A percentile compares a stretch with the other conserved stretches of the same genome.
These are phyloP conservation scores for Hypoxylon rickii DNA, from an alignment of 495 filamentous ascomycete genomes.

Conservation along the genomic window DNA sequence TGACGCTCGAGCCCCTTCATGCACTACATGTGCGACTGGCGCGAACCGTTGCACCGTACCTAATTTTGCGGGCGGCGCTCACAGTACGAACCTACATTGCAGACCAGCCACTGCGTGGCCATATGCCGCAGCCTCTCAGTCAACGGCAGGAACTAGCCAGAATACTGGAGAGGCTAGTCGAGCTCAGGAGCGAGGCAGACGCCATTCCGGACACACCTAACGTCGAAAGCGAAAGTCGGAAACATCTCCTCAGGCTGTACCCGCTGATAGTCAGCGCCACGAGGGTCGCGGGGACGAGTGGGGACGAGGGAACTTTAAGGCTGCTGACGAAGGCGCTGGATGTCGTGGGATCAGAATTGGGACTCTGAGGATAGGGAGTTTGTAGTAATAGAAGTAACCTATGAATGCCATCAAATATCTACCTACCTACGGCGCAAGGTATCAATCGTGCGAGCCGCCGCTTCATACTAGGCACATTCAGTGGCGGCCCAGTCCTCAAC, in stretches of 20 bases:
- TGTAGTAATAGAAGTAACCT: neutral
- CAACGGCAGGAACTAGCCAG: slow-evolving; percentile 79
- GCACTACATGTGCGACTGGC: slow-evolving; percentile 64
- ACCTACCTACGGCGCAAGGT: too few species aligned
- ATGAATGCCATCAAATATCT: too few species aligned
- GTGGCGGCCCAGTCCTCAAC: too few species aligned
- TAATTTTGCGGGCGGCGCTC: slow-evolving; percentile 80
- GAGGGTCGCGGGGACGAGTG: slow-evolving; percentile 66
- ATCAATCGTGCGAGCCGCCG: too few species aligned
- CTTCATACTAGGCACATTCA: too few species aligned
- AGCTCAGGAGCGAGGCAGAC: slow-evolving; percentile 69
- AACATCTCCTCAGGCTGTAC: slow-evolving; percentile 82
- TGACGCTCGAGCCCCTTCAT: slow-evolving; percentile 32
- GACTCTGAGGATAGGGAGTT: slow-evolving; percentile 37
- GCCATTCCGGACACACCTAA: slow-evolving; percentile 69
- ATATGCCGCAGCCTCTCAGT: slow-evolving; percentile 86
- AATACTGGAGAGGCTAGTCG: slow-evolving; percentile 65
- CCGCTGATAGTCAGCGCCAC: slow-evolving; percentile 75
- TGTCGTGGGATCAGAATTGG: slow-evolving; percentile 70
- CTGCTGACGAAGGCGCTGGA: slow-evolving; percentile 63
- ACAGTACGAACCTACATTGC: slow-evolving; percentile 82
- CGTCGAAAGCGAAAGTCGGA: slow-evolving; percentile 57
- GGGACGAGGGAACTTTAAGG: slow-evolving; percentile 63
- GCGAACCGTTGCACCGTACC: slow-evolving; percentile 75
- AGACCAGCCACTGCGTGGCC: slow-evolving; percentile 87